Percentiles rank a stretch among this genome's conserved stretches.
Evolutionary conservation across 441 rosid genomes (phyloP).

Genomic region (Erodium texanum): DNA sequence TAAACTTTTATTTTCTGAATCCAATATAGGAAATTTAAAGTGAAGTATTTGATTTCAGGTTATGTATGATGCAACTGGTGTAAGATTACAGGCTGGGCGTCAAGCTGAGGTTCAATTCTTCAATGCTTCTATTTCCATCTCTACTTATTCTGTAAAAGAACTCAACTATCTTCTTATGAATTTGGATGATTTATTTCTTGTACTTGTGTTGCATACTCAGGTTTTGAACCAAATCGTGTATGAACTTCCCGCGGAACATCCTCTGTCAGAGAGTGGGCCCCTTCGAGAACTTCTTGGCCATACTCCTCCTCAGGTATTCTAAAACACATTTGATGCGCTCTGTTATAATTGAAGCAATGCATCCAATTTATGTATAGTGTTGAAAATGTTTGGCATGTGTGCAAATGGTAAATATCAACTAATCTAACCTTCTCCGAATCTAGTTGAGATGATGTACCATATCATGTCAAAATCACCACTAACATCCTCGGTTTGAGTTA

Average conservation of each 20-base stretch:
- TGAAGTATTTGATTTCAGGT: slow-evolving; percentile 33
- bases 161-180: not conserved
- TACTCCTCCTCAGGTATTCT: slow-evolving; percentile 61
- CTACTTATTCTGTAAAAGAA: not conserved
- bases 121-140: slow-evolving; percentile 10
- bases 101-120: slow-evolving; percentile 55
- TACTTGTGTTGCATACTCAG: slow-evolving; percentile 21
- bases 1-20: not conserved
- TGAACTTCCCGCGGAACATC: slow-evolving; percentile 68
- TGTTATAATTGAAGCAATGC: not conserved
- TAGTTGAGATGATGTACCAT: no score
- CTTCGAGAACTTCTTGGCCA: slow-evolving; percentile 64
- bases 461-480: no score
- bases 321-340: not conserved
- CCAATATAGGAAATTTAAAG: no score
- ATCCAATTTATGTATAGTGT: not conserved
- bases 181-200: slow-evolving; percentile 8
- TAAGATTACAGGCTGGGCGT: slow-evolving; percentile 62
- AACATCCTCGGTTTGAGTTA: no score
- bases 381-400: no score
- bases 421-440: no score
- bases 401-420: not conserved
- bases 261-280: slow-evolving; percentile 58
- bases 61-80: slow-evolving; percentile 76
- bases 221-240: slow-evolving; percentile 69